Conservation (phyloP, 257 asterid species). For the Ilex asprella region DNA sequence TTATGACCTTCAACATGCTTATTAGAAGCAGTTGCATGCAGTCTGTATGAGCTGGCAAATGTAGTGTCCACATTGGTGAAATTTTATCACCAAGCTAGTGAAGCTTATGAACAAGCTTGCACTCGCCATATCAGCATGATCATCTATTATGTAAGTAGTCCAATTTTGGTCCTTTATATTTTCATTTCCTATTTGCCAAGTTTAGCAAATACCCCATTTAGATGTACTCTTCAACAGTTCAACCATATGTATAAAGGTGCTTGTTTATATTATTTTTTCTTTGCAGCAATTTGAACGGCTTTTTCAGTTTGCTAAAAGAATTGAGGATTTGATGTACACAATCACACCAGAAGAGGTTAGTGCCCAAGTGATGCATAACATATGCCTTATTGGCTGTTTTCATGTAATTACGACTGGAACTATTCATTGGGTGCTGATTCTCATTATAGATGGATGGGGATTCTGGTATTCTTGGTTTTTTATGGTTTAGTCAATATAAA, state of each 20-base stretch:
- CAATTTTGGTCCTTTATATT: slow-evolving; percentile 8
- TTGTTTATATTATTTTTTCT: background rate
- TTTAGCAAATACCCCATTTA: too few relatives aligned
- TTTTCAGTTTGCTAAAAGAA: slow-evolving; percentile 86
- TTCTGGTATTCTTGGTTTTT: too few relatives aligned
- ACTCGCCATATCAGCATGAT: slow-evolving; percentile 72
- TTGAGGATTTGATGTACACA: slow-evolving; percentile 74
- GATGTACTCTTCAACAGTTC: background rate
- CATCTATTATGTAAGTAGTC: slow-evolving; percentile 68
- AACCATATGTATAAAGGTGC: background rate
- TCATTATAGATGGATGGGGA: too few relatives aligned
- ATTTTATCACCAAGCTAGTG: slow-evolving; percentile 98
- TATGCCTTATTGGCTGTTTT: background rate
- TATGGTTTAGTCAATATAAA: too few relatives aligned
- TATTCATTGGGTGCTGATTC: too few relatives aligned
- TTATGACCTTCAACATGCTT: slow-evolving; percentile 20
- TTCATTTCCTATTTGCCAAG: slow-evolving; percentile 3
- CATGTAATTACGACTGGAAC: too few relatives aligned
- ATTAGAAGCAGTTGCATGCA: slow-evolving; percentile 34
- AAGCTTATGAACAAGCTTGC: slow-evolving; percentile 90
- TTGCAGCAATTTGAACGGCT: slow-evolving; percentile 93
- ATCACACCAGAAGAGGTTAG: slow-evolving; percentile 87
- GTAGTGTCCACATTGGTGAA: slow-evolving; percentile 91
- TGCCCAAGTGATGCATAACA: slow-evolving; percentile 9
- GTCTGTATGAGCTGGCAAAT: slow-evolving; percentile 95